Conservation (phyloP, 768 basidiomycete genomes). For the Suillus subalutaceus region DNA sequence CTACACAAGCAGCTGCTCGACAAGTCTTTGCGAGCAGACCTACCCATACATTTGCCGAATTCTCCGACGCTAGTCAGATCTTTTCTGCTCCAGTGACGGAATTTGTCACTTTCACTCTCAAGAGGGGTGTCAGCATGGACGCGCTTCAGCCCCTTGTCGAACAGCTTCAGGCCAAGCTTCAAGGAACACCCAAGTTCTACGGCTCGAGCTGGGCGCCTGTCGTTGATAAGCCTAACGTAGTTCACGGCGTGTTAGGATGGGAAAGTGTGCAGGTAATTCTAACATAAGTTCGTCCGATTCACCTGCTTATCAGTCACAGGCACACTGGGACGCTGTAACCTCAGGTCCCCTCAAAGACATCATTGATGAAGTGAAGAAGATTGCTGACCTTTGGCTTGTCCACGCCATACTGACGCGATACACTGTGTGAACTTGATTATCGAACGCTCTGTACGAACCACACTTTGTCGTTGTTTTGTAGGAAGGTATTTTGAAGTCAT, state of each 20-base stretch:
- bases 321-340: conserved; percentile 37
- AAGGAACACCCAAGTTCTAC: conserved; percentile 25
- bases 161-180: conserved; percentile 24
- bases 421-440: conserved; percentile 8
- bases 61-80: conserved; percentile 22
- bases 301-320: conserved; percentile 25
- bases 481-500: background rate
- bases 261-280: conserved; percentile 34
- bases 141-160: conserved; percentile 26
- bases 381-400: conserved; percentile 35
- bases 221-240: conserved; percentile 20
- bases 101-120: conserved; percentile 35
- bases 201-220: conserved; percentile 34
- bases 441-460: background rate
- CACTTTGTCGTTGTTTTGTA: background rate
- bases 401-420: conserved; percentile 28
- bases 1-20: conserved; percentile 7
- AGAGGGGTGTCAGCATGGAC: conserved; percentile 22
- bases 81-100: conserved; percentile 33
- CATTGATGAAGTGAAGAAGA: conserved; percentile 28
- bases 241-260: conserved; percentile 41
- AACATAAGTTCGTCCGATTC: background rate
- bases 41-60: conserved; percentile 20
- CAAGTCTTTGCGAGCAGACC: conserved; percentile 23
- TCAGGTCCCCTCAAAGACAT: conserved; percentile 29